Conservation (phyloP, 805 yeast genomes). For the Sungouiozyma ichnusensis region DNA sequence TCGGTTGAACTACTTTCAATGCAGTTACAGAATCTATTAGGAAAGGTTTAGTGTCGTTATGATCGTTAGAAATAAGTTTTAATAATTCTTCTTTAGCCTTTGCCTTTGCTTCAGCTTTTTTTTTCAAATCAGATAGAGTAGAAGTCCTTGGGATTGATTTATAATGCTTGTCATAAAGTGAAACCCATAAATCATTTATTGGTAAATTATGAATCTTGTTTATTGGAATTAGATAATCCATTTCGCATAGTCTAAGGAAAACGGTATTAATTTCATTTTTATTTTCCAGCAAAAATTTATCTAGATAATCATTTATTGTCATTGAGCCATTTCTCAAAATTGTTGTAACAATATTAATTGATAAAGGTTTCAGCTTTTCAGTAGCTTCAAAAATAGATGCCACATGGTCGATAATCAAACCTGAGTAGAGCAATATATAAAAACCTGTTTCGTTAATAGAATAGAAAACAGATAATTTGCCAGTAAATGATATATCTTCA, state of each 20-base stretch:
- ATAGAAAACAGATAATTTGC: conserved; percentile 37
- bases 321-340: conserved; percentile 61
- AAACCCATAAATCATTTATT: conserved; percentile 31
- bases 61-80: conserved; percentile 10
- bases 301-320: conserved; percentile 41
- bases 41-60: conserved; percentile 19
- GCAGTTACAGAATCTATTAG: conserved; percentile 29
- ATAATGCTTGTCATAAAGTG: conserved; percentile 34
- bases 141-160: conserved; percentile 29
- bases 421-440: conserved; percentile 58
- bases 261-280: conserved; percentile 28
- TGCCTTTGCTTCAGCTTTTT: conserved; percentile 50
- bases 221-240: conserved; percentile 43
- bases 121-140: conserved; percentile 44
- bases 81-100: conserved; percentile 32
- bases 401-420: conserved; percentile 49
- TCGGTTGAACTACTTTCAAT: conserved; percentile 36
- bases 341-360: conserved; percentile 50
- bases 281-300: conserved; percentile 8
- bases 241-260: conserved; percentile 37
- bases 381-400: neutral
- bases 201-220: conserved; percentile 30
- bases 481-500: conserved; percentile 32
- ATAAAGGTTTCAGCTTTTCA: neutral
- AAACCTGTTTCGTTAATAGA: conserved; percentile 55